Base-by-base conservation (phyloP, 2,329 filamentous ascomycete genomes). In the Blastomyces silverae region DNA sequence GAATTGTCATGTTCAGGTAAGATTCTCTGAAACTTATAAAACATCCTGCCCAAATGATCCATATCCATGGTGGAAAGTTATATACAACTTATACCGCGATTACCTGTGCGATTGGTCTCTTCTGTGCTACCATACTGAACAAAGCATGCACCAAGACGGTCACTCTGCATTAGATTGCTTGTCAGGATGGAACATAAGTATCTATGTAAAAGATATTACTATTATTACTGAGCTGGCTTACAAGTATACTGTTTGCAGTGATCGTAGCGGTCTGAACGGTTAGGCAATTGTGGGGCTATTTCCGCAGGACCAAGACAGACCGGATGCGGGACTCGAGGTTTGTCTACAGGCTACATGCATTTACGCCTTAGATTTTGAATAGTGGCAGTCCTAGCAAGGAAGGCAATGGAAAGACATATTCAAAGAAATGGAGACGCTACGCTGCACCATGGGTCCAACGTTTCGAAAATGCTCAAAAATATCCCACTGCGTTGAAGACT, bases 391-490 rank as follows among this genome's bases (percentile, higher is more conserved):
- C 15, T 56, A n/a, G 31, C 17, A 34, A 37, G 31, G n/a, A 34
- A 56, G n/a, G 2, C 20, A 37, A 17, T 22, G 53, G 37, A 34
- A n/a, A 11, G 48, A 2, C 25, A 52, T 52, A 17, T 46, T 46
- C 20, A 2, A 46, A 20, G 3, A n/a, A 7, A n/a, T 46, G 44
- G 44, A n/a, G 44, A 46, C 44, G 5, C 6, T 20, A 46, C 44
- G 7, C 17, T 46, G 20, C 17, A n/a, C 22, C n/a, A 22, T 50
- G 46, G 20, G 25, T 15, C 28, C 52, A 25, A 55, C 52, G 52
- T 55, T 55, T 55, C 52, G 52, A 31, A 31, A 31, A 31, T 7
- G 28, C 50, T 50, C 46, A 50, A n/a, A 46, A n/a, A 50, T 50
- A 39, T 39, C 7, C 7, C 7, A 37, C 34, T 37, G 8, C 5